Evolutionary conservation across 148 eudicot genomes (phyloP), one percentile per base, ranked within the genome.

Genomic region (Rheum nobile): DNA sequence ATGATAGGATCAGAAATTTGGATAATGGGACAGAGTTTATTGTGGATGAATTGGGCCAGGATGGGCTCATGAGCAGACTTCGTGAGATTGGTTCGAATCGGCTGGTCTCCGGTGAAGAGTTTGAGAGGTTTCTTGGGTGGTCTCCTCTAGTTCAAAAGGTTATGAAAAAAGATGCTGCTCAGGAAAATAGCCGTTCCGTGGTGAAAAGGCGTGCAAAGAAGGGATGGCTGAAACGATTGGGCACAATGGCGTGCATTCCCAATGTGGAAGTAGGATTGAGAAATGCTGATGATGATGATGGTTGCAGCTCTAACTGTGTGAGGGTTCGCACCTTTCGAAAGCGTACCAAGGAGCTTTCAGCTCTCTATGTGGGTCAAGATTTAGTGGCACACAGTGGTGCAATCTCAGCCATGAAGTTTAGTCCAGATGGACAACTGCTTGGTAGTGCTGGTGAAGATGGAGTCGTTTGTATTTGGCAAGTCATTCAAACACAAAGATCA

Each of bases 371-470:
- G 71, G 88, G 82, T 46, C 98, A 93, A 80, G 97, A 89, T 71
- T 78, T 91, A 44, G 41, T 57, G 29, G 97, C 90, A 5, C 97
- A 93, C 59, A 73, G 88, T 37, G 98, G 97, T 65, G 87, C 96
- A 41, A 89, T 93, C 67, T 80, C 82, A 54, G 80, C 92, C 0
- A 89, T 93, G 88, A 91, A 89, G 78, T 93, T 93, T 79, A 93
- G 98, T 81, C 92, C 81, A 50, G 95, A 91, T 79, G 95, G 95
- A 3, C 83, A 76, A 74, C 82, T 80, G 74, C 73, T 93, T 67
- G 98, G 95, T 4, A 91, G 88, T 83, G 90, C 88, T 34, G 95
- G 97, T 37, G 91, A 89, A 77, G 95, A 93, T 79, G 86, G 91
- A 26, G 54, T 85, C 37, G 91, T 93, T 22, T 89, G 95, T 72